A percentile compares a stretch with the other conserved stretches of the same genome.
phyloP scores from a whole-genome alignment of 805 yeast species.

The Wickerhamiella domercqiae region DNA sequence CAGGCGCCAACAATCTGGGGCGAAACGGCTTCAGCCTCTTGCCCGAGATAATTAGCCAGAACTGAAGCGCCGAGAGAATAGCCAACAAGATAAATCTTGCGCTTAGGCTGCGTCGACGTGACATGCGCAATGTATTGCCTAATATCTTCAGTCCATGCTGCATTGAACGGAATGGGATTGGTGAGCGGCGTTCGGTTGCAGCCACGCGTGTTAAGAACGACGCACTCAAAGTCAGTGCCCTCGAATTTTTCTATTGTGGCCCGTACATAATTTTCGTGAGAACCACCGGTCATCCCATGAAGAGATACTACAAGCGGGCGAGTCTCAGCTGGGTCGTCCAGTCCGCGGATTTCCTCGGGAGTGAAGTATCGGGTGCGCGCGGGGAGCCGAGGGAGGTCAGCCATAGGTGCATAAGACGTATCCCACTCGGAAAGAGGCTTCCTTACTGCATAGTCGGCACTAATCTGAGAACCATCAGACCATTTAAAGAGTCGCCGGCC shows the following conservation, averaged over 20 bases:
- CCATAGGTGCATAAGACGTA: conserved; percentile 20
- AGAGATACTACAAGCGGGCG: conserved; percentile 49
- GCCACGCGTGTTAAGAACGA: conserved; percentile 61
- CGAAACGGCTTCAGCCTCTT: conserved; percentile 28
- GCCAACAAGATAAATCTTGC: conserved; percentile 57
- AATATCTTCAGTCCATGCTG: conserved; percentile 57
- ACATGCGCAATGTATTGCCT: conserved; percentile 39
- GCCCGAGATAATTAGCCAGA: conserved; percentile 57
- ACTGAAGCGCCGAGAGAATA: conserved; percentile 68
- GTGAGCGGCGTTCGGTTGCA: conserved; percentile 58
- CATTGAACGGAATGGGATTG: conserved; percentile 55
- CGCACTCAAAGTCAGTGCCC: conserved; percentile 36
- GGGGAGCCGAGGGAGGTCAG: conserved; percentile 28
- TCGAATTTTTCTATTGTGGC: conserved; percentile 29
- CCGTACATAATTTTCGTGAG: conserved; percentile 65
- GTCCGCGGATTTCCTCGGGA: conserved; percentile 30
- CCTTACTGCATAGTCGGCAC: conserved; percentile 57
- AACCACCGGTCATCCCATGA: conserved; percentile 77
- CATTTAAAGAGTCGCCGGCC: conserved; percentile 57
- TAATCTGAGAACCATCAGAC: conserved; percentile 57
- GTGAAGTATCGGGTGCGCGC: conserved; percentile 38
- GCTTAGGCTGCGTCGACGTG: conserved; percentile 37
- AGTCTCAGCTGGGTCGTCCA: conserved; percentile 22
- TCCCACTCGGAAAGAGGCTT: conserved; percentile 19
- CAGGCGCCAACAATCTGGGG: conserved; percentile 37